Percentiles rank a stretch among this genome's conserved stretches.
These are phyloP conservation scores for Toxicodendron radicans DNA, from an alignment of 345 rosid genomes.

Conservation along the genomic window DNA sequence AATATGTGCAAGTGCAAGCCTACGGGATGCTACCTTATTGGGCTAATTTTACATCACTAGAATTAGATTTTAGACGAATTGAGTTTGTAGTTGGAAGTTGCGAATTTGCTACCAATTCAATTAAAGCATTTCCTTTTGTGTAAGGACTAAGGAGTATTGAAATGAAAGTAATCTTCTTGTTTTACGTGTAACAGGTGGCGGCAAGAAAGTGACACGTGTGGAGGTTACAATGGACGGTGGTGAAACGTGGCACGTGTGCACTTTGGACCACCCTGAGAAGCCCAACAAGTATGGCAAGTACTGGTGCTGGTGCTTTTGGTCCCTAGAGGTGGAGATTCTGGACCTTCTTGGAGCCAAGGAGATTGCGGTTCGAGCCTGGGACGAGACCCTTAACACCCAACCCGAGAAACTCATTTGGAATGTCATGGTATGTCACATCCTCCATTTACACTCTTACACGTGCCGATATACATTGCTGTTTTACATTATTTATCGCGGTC, in stretches of 20 bases:
- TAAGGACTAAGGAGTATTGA: background rate
- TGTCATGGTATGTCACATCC: constrained; percentile 59
- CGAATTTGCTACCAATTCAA: background rate
- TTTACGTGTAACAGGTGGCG: constrained; percentile 54
- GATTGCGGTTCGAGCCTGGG: constrained; percentile 96
- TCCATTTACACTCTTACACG: background rate
- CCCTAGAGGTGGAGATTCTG: constrained; percentile 76
- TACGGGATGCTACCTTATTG: no score
- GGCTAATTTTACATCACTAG: background rate
- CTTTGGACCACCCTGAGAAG: constrained; percentile 68
- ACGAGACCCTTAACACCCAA: constrained; percentile 82
- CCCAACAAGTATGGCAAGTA: constrained; percentile 67
- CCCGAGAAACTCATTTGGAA: constrained; percentile 97
- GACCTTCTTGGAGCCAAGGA: constrained; percentile 77
- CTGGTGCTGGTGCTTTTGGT: constrained; percentile 99
- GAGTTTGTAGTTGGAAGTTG: background rate
- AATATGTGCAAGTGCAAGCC: background rate
- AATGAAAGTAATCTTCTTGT: constrained; percentile 13
- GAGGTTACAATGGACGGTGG: constrained; percentile 95
- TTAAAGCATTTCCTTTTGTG: background rate
- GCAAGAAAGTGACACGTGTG: constrained; percentile 91
- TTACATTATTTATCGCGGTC: background rate
- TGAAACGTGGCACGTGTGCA: constrained; percentile 86
- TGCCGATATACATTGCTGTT: background rate
- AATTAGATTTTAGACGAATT: background rate